Evolutionary conservation across 257 asterid genomes (phyloP), one percentile per base, ranked within the genome.

Genomic region (Ilex asprella): DNA sequence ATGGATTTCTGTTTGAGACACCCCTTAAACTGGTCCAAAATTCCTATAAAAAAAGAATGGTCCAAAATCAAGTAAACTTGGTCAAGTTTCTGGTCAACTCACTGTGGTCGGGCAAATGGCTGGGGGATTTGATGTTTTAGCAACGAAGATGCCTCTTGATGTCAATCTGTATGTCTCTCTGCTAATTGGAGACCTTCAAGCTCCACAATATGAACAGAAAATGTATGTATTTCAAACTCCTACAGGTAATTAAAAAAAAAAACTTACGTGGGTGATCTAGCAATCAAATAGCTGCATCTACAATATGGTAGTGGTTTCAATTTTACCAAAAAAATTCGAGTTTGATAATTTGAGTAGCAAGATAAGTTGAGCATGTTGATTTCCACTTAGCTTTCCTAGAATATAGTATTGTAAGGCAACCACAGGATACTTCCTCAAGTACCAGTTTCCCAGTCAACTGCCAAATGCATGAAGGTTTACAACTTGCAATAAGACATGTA

Each of bases 401-500:
- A 49, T 49, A 3, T 12, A 49, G 6, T 3, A 49, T 6, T 12
- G 54, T 12, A 15, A 12, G 13, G 3, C 14, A 49, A 35, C 5
- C 41, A 35, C 41, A 4, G 7, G 8, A 35, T 8, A 35, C 41
- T 35, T 8, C 8, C 8, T 35, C 41, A 5, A 35, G 41, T 35
- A 5, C 8, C 41, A 3, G 41, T 35, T 2, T 35, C 8, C 41
- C 41, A 35, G 8, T 35, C 41, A 35, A 35, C 41, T 35, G 41
- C 41, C 41, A 35, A 35, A 35, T 5, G 5, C 27, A 27, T 12
- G 9, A 15, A 54, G 53, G 12, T 59, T 61, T 50, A 64, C 27
- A 35, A 58, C 52, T 50, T 51, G 67, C 47, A 70, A 41, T 46
- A 60, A 15, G 55, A 15, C 31, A 61, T 30, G 65, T 59, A 62